Evolutionary conservation across 352 stramenopile species (phyloP).

Genomic region (Globisporangium splendens): DNA sequence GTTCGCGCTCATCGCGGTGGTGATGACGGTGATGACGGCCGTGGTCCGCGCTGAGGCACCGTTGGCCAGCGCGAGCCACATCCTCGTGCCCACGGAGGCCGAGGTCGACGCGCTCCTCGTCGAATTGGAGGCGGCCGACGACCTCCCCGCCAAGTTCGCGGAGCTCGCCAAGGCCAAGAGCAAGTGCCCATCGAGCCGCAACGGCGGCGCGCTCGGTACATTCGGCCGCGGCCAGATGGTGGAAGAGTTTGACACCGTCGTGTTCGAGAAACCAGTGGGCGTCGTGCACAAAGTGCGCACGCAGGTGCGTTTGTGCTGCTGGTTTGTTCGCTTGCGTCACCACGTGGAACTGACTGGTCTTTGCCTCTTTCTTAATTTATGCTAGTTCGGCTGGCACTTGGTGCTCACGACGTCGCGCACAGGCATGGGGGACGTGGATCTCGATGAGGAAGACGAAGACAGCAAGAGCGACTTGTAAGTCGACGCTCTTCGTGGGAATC

Average conservation of each 20-base stretch:
- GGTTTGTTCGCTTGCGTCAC: neutral
- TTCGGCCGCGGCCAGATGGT: slow-evolving; percentile 78
- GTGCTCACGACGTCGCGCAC: slow-evolving; percentile 65
- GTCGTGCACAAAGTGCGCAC: slow-evolving; percentile 76
- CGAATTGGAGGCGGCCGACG: slow-evolving; percentile 39
- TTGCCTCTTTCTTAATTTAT: neutral
- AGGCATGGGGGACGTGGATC: slow-evolving; percentile 31
- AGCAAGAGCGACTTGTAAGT: neutral
- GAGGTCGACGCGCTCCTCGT: slow-evolving; percentile 49
- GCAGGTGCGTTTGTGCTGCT: slow-evolving; percentile 32
- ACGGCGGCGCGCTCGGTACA: slow-evolving; percentile 58
- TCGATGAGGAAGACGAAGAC: slow-evolving; percentile 5
- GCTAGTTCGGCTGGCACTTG: slow-evolving; percentile 80
- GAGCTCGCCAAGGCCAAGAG: slow-evolving; percentile 58
- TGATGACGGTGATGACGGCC: slow-evolving; percentile 28
- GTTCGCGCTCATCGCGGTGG: slow-evolving; percentile 27
- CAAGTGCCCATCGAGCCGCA: slow-evolving; percentile 63
- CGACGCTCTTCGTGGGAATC: neutral
- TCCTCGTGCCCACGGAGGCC: slow-evolving; percentile 61
- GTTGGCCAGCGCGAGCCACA: slow-evolving; percentile 69
- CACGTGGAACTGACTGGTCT: neutral
- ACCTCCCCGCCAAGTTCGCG: slow-evolving; percentile 48
- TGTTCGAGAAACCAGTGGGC: slow-evolving; percentile 62
- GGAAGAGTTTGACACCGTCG: slow-evolving; percentile 70
- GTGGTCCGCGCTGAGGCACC: slow-evolving; percentile 21